Base-by-base conservation (phyloP, 2,329 filamentous ascomycete genomes). In the Diaporthe vaccinii region DNA sequence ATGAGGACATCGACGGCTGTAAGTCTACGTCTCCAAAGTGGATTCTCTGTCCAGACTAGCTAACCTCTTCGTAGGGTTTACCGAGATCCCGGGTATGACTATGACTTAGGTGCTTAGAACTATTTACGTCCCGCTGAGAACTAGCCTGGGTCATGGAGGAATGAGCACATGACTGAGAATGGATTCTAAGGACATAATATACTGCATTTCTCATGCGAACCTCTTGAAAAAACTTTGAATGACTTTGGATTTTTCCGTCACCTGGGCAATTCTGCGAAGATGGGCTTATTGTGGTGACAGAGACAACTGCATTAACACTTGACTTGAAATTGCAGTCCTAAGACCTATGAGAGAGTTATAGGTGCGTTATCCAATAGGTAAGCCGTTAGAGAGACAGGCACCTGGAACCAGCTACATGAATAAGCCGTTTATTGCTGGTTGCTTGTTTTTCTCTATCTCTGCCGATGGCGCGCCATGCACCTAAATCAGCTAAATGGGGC, bases 1-100 rank as follows among this genome's bases (percentile, higher is more conserved):
- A 69, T 41, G 65, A 69, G n/a, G n/a, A 69, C 9, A 41, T 69
- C 28, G 65, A 69, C 3, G 65, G 65, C 34, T 69, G 65, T 69
- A 41, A 69, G 65, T 55, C n/a, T 36, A 12, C 3, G 12, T 10
- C 12, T 22, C 15, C 8, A 20, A 53, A 20, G 0, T 0, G 22
- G 5, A 7, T 1, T 8, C 15, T 28, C 34, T 0, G 6, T 28
- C 4, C 17, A 8, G 14, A 5, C 34, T 17, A 22, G 49, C 65
- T 69, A 22, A 69, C 34, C 14, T 55, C n/a, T 6, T 14, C 22
- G 2, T 28, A 69, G 65, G 65, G 65, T 36, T 69, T 31, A 55
- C 46, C 15, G 65, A 69, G 15, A 69, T 69, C n/a, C 65, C 65
- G 9, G 65, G 65, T 7, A 34, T 10, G 15, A 8, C 49, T 3